Evolutionary conservation across 129 eudicot species (phyloP).

Genomic region (Chrysanthemum seticuspe): DNA sequence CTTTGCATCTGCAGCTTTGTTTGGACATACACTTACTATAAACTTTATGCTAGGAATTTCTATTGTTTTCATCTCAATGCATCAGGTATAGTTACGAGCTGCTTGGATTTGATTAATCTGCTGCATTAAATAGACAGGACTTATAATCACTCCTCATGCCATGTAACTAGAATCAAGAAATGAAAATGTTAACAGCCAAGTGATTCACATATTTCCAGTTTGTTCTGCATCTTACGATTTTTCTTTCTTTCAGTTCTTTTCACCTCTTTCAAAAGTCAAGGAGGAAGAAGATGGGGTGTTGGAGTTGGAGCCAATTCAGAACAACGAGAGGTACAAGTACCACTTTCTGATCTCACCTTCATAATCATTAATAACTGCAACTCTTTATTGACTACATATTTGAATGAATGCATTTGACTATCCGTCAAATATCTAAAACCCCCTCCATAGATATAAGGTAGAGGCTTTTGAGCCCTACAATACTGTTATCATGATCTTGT

Average conservation of each 20-base stretch:
- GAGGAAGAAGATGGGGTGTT: constrained; percentile 70
- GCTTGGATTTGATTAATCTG: too few relatives aligned
- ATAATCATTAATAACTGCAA: too few relatives aligned
- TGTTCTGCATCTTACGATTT: constrained; percentile 25
- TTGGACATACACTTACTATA: constrained; percentile 85
- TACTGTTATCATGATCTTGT: too few relatives aligned
- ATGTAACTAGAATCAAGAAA: too few relatives aligned
- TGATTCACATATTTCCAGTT: not conserved
- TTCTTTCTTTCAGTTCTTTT: constrained; percentile 70
- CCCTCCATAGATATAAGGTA: too few relatives aligned
- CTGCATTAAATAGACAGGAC: too few relatives aligned
- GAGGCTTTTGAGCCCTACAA: too few relatives aligned
- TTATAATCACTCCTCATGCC: too few relatives aligned
- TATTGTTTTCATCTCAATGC: constrained; percentile 97
- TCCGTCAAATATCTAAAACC: too few relatives aligned
- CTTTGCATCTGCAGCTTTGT: constrained; percentile 87
- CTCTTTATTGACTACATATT: too few relatives aligned
- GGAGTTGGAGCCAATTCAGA: constrained; percentile 50
- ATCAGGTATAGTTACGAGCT: constrained; percentile 56
- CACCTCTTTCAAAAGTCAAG: constrained; percentile 89
- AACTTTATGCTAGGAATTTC: constrained; percentile 94
- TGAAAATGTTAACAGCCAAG: not conserved
- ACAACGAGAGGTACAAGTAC: constrained; percentile 51
- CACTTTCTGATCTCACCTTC: too few relatives aligned
- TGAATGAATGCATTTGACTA: not conserved